phyloP scores from a whole-genome alignment of 2,329 filamentous ascomycete genomes.

The Ceratocystiopsis sp. region DNA sequence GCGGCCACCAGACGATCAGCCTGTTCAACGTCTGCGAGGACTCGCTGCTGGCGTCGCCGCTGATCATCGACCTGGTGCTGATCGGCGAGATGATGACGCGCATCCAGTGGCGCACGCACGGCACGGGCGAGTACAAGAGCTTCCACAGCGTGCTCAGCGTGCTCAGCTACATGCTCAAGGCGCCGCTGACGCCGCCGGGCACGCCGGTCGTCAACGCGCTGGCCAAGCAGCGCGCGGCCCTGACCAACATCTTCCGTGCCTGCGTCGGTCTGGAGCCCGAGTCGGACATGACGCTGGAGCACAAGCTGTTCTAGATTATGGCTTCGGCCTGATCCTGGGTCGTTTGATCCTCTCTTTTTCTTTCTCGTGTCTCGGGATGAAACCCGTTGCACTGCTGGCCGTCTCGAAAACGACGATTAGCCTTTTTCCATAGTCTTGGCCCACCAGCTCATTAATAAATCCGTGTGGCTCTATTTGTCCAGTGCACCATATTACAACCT shows the following conservation, averaged over 20 bases:
- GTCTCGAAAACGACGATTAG: too few relatives aligned
- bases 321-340: too few relatives aligned
- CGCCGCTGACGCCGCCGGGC: conserved; percentile 81
- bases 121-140: conserved; percentile 53
- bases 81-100: conserved; percentile 97
- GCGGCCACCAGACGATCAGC: conserved; percentile 94
- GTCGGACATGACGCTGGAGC: conserved; percentile 97
- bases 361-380: too few relatives aligned
- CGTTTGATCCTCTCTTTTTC: too few relatives aligned
- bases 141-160: conserved; percentile 97
- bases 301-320: conserved; percentile 68
- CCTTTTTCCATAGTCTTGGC: too few relatives aligned
- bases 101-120: conserved; percentile 68
- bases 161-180: conserved; percentile 98
- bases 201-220: conserved; percentile 92
- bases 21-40: conserved; percentile 99
- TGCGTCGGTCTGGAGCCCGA: conserved; percentile 94
- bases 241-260: conserved; percentile 97
- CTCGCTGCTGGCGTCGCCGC: conserved; percentile 81
- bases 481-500: too few relatives aligned
- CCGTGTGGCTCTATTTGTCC: too few relatives aligned
- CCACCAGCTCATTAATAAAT: too few relatives aligned
- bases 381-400: too few relatives aligned
- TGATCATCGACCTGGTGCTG: conserved; percentile 93
- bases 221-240: conserved; percentile 82